phyloP scores from a whole-genome alignment of 169 alveolate species.

The Plasmodium knowlesi region DNA sequence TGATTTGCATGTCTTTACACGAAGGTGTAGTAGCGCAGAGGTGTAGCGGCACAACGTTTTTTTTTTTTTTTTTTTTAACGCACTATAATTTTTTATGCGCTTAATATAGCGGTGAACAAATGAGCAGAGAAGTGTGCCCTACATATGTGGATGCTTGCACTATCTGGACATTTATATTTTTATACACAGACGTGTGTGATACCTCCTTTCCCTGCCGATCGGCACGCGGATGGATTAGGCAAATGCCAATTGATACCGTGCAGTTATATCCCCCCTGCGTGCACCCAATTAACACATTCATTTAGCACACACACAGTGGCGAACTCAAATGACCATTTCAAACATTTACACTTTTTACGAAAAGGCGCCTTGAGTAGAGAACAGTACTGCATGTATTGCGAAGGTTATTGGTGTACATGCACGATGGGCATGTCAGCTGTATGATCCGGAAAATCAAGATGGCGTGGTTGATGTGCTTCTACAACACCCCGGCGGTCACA shows the following conservation, averaged over 20 bases:
- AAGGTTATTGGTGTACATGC: background rate
- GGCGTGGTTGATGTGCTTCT: background rate
- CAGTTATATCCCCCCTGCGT: background rate
- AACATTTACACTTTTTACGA: background rate
- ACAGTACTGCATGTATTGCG: background rate
- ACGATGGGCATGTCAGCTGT: background rate
- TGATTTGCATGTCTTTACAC: background rate
- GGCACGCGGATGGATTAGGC: background rate
- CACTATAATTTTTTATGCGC: background rate
- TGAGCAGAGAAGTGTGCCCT: background rate
- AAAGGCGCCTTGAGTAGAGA: background rate
- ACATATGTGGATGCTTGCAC: background rate
- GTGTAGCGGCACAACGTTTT: background rate
- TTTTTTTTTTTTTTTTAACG: background rate
- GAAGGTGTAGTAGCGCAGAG: background rate
- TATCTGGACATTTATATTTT: background rate
- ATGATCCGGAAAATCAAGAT: background rate
- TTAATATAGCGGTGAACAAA: background rate
- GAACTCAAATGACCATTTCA: background rate
- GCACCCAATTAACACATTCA: background rate
- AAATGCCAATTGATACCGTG: background rate
- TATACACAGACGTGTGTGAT: background rate
- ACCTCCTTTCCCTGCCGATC: background rate
- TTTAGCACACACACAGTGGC: background rate
- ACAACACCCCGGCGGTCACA: background rate